Evolutionary conservation across 2,329 filamentous ascomycete genomes (phyloP), one percentile per base, ranked within the genome.

Genomic region (Arachnomyces sp.): DNA sequence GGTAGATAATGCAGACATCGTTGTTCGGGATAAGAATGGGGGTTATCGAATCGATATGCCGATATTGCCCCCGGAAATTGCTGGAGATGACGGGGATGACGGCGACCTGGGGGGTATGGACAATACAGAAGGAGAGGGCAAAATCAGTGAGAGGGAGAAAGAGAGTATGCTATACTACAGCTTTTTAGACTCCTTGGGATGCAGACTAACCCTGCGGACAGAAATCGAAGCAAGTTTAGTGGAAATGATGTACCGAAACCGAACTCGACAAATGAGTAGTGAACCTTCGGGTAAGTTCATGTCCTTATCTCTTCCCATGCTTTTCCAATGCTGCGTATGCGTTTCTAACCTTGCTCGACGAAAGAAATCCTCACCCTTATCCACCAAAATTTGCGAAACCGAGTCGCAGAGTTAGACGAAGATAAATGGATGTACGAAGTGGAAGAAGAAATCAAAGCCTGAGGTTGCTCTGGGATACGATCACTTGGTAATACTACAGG

Each of bases 351-450:
- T 25, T 25, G 5, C 5, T 5, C 20, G 20, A 9, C 20, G 5
- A 5, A 32, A 80, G 84, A 88, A 60, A 71, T 89, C 3, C 68
- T 87, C 17, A 78, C 82, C 47, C 73, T 78, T 15, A 74, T 88
- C 35, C 76, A 77, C 47, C 74, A 78, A 28, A 88, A 81, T 58
- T 66, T 93, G 40, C 72, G 77, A 49, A 77, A 77, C 43, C 86
- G 87, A 57, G 82, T 88, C 2, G 74, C 77, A 12, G 78, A 81
- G 11, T 65, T 94, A 36, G 75, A 84, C 15, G 84, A 92, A 37
- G 88, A 94, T 55, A 84, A 81, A 53, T 94, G 88, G 88, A 93
- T 94, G 81, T 94, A 84, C 63, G 85, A 89, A 59, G 69, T 76
- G 2, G 82, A 86, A 51, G 72, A 76, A 39, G 65, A 71, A 45